phyloP scores from a whole-genome alignment of 805 yeast genomes.

The Yamadazyma kitorensis region DNA sequence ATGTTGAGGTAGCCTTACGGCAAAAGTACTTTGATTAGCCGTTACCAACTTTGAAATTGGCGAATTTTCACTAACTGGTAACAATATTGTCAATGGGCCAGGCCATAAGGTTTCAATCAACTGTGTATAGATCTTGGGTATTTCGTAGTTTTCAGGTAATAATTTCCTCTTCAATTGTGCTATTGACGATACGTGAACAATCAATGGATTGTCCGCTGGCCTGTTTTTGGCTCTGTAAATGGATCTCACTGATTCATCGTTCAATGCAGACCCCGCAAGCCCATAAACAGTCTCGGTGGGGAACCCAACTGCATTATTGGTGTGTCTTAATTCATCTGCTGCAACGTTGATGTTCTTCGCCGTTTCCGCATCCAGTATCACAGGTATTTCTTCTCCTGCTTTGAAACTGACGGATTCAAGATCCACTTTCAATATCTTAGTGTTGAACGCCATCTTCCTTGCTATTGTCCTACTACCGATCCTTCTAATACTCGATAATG shows the following conservation, averaged over 20 bases:
- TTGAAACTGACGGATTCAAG: constrained; percentile 50
- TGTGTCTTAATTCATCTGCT: constrained; percentile 47
- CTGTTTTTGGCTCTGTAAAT: constrained; percentile 89
- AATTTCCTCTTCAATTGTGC: constrained; percentile 66
- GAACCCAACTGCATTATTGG: constrained; percentile 74
- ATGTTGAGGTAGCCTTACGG: constrained; percentile 84
- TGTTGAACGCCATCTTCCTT: constrained; percentile 16
- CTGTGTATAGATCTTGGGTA: constrained; percentile 68
- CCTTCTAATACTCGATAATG: no score
- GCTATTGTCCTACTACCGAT: no score
- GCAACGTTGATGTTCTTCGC: constrained; percentile 54
- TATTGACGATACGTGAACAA: constrained; percentile 80
- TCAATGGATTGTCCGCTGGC: constrained; percentile 93
- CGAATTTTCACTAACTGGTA: constrained; percentile 53
- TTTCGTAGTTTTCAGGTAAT: constrained; percentile 42
- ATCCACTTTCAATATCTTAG: constrained; percentile 52
- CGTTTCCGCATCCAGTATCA: constrained; percentile 53
- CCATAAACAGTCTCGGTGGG: constrained; percentile 99
- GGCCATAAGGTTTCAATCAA: constrained; percentile 84
- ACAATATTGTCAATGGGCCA: constrained; percentile 85
- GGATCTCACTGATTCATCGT: constrained; percentile 66
- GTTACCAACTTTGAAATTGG: constrained; percentile 76
- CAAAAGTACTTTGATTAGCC: constrained; percentile 85
- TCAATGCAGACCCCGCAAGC: constrained; percentile 81
- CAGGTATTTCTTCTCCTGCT: constrained; percentile 38